These are phyloP conservation scores for Colletotrichum kahawae DNA, from an alignment of 2,329 filamentous ascomycete genomes.

Conservation along the genomic window DNA sequence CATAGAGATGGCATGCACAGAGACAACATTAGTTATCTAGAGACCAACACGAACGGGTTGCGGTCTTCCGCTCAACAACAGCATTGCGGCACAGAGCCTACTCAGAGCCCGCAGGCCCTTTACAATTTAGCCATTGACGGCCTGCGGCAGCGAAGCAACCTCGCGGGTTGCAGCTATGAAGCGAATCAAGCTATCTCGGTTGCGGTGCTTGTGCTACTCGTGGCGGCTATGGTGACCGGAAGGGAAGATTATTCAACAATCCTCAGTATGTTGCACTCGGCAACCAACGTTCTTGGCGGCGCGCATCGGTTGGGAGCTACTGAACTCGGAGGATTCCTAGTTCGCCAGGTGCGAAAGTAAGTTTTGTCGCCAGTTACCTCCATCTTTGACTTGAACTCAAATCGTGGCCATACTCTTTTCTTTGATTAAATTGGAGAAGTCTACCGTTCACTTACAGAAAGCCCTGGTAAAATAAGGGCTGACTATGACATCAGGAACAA, in stretches of 20 bases:
- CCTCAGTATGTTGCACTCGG: background rate
- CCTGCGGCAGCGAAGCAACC: background rate
- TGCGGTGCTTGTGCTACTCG: background rate
- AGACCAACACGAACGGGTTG: background rate
- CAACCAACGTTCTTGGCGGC: background rate
- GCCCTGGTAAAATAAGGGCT: background rate
- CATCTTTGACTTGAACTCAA: background rate
- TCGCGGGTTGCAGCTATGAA: background rate
- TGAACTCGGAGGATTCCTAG: background rate
- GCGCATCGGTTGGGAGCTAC: background rate
- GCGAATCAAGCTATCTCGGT: background rate
- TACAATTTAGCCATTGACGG: background rate
- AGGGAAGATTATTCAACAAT: background rate
- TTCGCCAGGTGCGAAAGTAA: background rate
- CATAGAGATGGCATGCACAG: background rate
- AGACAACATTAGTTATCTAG: background rate
- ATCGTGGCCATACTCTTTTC: rapidly evolving
- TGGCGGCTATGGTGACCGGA: background rate
- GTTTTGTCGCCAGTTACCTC: background rate
- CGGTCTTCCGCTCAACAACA: background rate
- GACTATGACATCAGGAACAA: background rate
- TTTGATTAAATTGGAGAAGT: rapidly evolving
- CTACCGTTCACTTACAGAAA: rapidly evolving
- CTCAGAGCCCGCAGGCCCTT: background rate
- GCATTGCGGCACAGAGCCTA: background rate